A percentile compares a stretch with the other conserved stretches of the same genome.
phyloP scores from a whole-genome alignment of 495 filamentous ascomycete genomes.

The Niebla homalea region DNA sequence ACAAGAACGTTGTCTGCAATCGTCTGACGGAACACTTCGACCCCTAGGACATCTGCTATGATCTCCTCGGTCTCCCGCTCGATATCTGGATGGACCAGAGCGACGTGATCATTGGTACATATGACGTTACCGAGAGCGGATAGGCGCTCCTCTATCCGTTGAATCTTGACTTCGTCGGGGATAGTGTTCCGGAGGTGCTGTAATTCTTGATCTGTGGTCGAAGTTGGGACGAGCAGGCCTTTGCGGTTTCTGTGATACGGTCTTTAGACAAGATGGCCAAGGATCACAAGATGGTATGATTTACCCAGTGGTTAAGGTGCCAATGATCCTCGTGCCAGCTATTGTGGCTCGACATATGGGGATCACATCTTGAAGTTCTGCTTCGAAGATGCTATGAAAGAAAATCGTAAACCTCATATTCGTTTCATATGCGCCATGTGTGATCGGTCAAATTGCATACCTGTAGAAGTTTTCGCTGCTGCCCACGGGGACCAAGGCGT shows the following conservation, averaged over 20 bases:
- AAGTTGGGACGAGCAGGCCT: conserved; percentile 88
- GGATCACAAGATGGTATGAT: conserved; percentile 13
- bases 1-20: conserved; percentile 93
- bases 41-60: conserved; percentile 89
- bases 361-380: conserved; percentile 92
- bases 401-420: too few species aligned
- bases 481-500: conserved; percentile 82
- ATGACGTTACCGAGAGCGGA: conserved; percentile 97
- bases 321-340: conserved; percentile 88
- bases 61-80: conserved; percentile 94
- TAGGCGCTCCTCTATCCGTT: conserved; percentile 91
- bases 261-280: not conserved
- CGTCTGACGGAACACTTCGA: conserved; percentile 97
- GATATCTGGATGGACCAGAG: conserved; percentile 89
- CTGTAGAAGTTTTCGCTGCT: conserved; percentile 98
- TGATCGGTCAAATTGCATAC: conserved; percentile 22
- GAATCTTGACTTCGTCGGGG: conserved; percentile 79
- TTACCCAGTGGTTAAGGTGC: conserved; percentile 87
- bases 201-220: conserved; percentile 94
- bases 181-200: conserved; percentile 91
- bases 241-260: conserved; percentile 62
- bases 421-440: not conserved
- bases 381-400: conserved; percentile 61
- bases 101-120: conserved; percentile 90
- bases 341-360: conserved; percentile 98